Base-by-base conservation (phyloP, 1,284 basidiomycete genomes). In the Boletellus deceptivus region DNA sequence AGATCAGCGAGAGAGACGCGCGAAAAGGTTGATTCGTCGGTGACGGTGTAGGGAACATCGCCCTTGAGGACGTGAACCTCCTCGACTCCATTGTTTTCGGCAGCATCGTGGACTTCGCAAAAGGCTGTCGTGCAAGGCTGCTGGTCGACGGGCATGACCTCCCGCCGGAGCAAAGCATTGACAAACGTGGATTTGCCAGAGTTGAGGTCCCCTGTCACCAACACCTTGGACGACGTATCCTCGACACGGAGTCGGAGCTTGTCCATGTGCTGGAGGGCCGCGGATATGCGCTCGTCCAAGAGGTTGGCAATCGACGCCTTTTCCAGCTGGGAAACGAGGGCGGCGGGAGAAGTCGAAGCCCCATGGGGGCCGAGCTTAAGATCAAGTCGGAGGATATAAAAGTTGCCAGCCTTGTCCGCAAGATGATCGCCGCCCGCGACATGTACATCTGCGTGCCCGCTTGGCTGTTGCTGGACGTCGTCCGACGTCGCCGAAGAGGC, bases 171-270 rank as follows among this genome's bases (percentile, higher is more conserved):
- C 33, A 99, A 76, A 2, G 95, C 91, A 63, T 99, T 99, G 69
- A 99, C 93, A 64, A 99, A 91, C 0, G 97, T 99, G 31, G 94
- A 98, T 73, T 99, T 99, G 63, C 97, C 97, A 29, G 97, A 91
- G 68, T 99, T 99, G 53, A 99, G 80, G 70, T 99, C 97, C 58
- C 97, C 97, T n/a, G 97, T 99, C 54, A 99, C 93, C 55, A 99
- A 84, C 41, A 99, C 95, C 67, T 98, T 94, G 60, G 93, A 96
- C 13, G 93, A 91, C 3, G 86, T 93, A 70, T 98, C 96, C 65
- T 90, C 79, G 18, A 99, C 87, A 43, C 97, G 89, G 50, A 83
- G 78, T 45, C 88, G 85, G 55, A 99, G 85, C 60, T 89, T 90
- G 57, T 89, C 81, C 52, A 99, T 83, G 65, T 99, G 95, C 13